Conservation (phyloP, 352 stramenopile species). For the Globisporangium echinulatum region DNA sequence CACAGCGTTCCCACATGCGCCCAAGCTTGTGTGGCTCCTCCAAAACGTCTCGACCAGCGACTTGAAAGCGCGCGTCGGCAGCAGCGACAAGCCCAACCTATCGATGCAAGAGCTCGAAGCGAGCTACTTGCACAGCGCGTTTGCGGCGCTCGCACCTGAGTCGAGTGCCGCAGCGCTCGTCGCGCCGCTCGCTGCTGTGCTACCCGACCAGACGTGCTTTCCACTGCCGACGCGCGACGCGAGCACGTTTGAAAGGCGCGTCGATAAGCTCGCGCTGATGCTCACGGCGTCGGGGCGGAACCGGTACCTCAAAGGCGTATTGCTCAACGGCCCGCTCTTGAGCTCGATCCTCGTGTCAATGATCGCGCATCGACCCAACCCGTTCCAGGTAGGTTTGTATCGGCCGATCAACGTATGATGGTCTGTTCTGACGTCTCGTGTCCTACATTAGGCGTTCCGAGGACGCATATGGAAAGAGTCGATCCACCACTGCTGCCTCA, state of each 20-base stretch:
- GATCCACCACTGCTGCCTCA: slow-evolving; percentile 78
- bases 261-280: slow-evolving; percentile 53
- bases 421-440: neutral
- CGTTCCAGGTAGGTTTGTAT: slow-evolving; percentile 39
- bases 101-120: slow-evolving; percentile 51
- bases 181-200: slow-evolving; percentile 40
- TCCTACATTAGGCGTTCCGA: slow-evolving; percentile 38
- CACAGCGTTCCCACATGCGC: slow-evolving; percentile 64
- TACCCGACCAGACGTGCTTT: slow-evolving; percentile 55
- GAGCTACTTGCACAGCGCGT: slow-evolving; percentile 47
- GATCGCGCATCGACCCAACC: slow-evolving; percentile 55
- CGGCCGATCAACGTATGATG: neutral
- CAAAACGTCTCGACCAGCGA: slow-evolving; percentile 51
- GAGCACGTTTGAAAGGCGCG: slow-evolving; percentile 42
- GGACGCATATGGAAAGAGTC: slow-evolving; percentile 69
- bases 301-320: slow-evolving; percentile 55
- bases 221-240: slow-evolving; percentile 32
- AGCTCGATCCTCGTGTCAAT: slow-evolving; percentile 72
- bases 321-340: slow-evolving; percentile 66
- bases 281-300: slow-evolving; percentile 62
- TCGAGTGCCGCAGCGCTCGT: slow-evolving; percentile 19
- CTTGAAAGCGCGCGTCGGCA: slow-evolving; percentile 55
- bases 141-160: slow-evolving; percentile 24
- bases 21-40: slow-evolving; percentile 69
- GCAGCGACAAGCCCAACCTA: slow-evolving; percentile 28